These are phyloP conservation scores for Fonsecaea pugnacius DNA, from an alignment of 2,329 filamentous ascomycete genomes.

Conservation along the genomic window DNA sequence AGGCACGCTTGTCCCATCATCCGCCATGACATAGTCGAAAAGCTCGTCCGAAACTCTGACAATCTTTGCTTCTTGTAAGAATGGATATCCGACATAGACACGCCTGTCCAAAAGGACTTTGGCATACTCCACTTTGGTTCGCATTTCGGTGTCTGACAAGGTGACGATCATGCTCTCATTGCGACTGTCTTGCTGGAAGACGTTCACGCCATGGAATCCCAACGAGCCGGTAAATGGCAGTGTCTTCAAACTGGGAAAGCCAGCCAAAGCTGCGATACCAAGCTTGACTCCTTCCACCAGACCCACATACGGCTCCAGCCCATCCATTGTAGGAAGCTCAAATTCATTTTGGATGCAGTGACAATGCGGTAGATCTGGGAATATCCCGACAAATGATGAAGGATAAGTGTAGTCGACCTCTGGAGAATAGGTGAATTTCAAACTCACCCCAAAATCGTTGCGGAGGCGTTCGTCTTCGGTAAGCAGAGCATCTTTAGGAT, in stretches of 20 bases:
- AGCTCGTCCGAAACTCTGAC: conserved; percentile 88
- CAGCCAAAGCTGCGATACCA: conserved; percentile 80
- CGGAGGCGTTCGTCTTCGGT: conserved; percentile 76
- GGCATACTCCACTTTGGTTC: conserved; percentile 72
- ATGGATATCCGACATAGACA: conserved; percentile 92
- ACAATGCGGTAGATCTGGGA: conserved; percentile 84
- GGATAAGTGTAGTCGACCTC: conserved; percentile 81
- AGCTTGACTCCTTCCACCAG: conserved; percentile 83
- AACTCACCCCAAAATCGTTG: conserved; percentile 86
- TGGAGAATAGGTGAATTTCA: conserved; percentile 88
- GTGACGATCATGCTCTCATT: conserved; percentile 97
- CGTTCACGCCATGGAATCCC: conserved; percentile 85
- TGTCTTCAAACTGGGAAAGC: conserved; percentile 88
- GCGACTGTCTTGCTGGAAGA: conserved; percentile 93
- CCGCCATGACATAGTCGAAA: conserved; percentile 79
- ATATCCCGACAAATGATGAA: conserved; percentile 84
- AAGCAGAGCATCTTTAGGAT: conserved; percentile 77
- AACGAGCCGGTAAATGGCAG: conserved; percentile 80
- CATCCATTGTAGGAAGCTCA: conserved; percentile 89
- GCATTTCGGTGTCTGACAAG: conserved; percentile 72
- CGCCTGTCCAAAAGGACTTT: conserved; percentile 80
- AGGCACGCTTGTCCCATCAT: conserved; percentile 66
- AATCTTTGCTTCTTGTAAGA: conserved; percentile 91
- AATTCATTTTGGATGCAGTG: conserved; percentile 96
- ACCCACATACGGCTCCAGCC: conserved; percentile 80